These are phyloP conservation scores for Fusarium continuum DNA, from an alignment of 2,329 filamentous ascomycete species.

Conservation along the genomic window DNA sequence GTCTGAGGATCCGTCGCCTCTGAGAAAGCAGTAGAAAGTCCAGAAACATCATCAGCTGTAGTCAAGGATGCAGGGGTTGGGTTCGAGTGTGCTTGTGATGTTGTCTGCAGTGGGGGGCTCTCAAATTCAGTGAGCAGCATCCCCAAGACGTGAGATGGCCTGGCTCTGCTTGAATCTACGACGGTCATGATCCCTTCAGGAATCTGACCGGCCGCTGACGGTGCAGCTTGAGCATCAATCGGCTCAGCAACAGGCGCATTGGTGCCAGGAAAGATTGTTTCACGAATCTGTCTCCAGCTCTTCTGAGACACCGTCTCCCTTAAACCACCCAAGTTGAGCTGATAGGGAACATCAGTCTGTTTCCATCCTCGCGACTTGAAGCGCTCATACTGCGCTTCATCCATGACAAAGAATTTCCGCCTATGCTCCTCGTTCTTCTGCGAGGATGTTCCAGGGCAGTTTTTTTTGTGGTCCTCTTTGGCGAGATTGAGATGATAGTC, in stretches of 20 bases:
- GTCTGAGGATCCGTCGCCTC: not conserved
- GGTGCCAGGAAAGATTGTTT: not conserved
- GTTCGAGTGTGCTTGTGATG: not conserved
- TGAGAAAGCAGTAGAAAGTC: not conserved
- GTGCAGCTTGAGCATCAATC: not conserved
- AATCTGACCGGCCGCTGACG: too few relatives aligned
- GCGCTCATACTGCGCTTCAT: not conserved
- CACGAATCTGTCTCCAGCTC: conserved; percentile 17
- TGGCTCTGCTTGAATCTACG: not conserved
- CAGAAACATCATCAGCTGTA: not conserved
- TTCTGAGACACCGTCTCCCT: not conserved
- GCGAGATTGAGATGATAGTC: rapidly evolving
- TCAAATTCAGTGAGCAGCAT: not conserved
- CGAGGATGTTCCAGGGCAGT: not conserved
- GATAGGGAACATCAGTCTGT: not conserved
- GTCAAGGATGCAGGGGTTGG: not conserved
- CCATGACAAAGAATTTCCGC: not conserved
- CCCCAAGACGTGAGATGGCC: not conserved
- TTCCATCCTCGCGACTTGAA: not conserved
- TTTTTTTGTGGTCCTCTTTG: rapidly evolving
- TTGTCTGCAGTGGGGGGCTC: not conserved
- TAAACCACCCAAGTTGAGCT: not conserved
- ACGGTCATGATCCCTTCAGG: not conserved
- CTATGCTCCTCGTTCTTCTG: not conserved
- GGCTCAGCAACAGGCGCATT: not conserved